phyloP scores from a whole-genome alignment of 495 filamentous ascomycete genomes.

The Bryoglossum gracile region DNA sequence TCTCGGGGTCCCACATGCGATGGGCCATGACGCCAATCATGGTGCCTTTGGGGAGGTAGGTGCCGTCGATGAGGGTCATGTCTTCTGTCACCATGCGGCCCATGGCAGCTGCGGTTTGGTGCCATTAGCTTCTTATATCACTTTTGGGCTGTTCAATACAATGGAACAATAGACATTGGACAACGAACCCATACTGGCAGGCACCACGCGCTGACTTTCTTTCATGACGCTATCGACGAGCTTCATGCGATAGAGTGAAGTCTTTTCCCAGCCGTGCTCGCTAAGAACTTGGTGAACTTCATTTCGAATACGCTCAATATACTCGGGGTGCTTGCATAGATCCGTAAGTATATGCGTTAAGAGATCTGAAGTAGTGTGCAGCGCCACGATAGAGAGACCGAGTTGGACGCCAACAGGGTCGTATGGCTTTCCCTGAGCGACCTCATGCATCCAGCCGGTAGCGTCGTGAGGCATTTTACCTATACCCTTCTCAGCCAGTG shows the following conservation, averaged over 20 bases:
- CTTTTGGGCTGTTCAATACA: conserved; percentile 12
- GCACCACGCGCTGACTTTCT: conserved; percentile 34
- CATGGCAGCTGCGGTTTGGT: conserved; percentile 33
- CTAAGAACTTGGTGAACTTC: conserved; percentile 34
- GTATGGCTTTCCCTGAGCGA: conserved; percentile 23
- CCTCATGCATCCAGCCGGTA: conserved; percentile 32
- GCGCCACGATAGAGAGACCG: conserved; percentile 28
- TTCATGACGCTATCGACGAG: conserved; percentile 45
- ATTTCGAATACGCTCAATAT: conserved; percentile 31
- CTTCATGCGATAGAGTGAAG: conserved; percentile 41
- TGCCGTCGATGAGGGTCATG: conserved; percentile 39
- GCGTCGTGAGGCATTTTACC: conserved; percentile 27
- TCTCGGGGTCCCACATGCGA: conserved; percentile 30
- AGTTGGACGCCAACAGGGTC: conserved; percentile 28
- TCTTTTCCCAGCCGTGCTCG: conserved; percentile 36
- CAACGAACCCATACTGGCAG: conserved; percentile 29
- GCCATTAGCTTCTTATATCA: too few species aligned
- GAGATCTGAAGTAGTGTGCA: conserved; percentile 34
- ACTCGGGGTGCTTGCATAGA: conserved; percentile 32
- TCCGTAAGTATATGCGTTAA: conserved; percentile 33
- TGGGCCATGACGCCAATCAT: conserved; percentile 30
- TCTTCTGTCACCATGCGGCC: conserved; percentile 33
- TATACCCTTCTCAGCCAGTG: conserved; percentile 16
- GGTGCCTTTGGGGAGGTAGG: conserved; percentile 42
- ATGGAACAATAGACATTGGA: neutral